phyloP scores from a whole-genome alignment of 2,329 filamentous ascomycete species.

The Paecilomyces formosus region DNA sequence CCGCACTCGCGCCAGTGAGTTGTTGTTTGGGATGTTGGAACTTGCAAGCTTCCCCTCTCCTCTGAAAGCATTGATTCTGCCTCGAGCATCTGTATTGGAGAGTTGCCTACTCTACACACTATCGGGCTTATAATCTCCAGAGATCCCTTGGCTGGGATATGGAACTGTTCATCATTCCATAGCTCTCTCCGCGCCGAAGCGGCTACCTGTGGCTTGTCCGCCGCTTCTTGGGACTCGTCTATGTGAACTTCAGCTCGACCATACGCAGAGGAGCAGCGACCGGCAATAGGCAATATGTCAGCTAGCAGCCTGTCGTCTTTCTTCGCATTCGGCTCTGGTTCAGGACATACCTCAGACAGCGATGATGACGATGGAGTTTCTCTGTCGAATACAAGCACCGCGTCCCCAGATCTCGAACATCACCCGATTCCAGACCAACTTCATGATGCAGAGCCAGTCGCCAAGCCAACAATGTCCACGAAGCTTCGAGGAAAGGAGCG shows the following conservation, averaged over 20 bases:
- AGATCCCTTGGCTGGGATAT: not conserved
- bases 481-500: not conserved
- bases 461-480: not conserved
- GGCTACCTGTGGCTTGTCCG: not conserved
- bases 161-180: not conserved
- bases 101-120: not conserved
- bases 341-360: not conserved
- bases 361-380: not conserved
- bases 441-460: not conserved
- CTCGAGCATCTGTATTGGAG: not conserved
- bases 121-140: not conserved
- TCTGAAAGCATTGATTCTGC: conserved; percentile 4
- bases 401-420: not conserved
- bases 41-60: not conserved
- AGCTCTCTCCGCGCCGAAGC: not conserved
- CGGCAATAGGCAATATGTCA: not conserved
- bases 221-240: not conserved
- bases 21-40: not conserved
- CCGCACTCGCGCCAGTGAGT: not conserved
- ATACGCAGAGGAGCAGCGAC: not conserved
- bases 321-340: not conserved
- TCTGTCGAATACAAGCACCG: not conserved
- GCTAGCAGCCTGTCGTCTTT: not conserved
- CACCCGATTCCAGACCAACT: not conserved
- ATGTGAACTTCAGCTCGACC: not conserved